Evolutionary conservation across 1,284 basidiomycete species (phyloP), one percentile per base, ranked within the genome.

Genomic region (Wallemia ichthyophaga): DNA sequence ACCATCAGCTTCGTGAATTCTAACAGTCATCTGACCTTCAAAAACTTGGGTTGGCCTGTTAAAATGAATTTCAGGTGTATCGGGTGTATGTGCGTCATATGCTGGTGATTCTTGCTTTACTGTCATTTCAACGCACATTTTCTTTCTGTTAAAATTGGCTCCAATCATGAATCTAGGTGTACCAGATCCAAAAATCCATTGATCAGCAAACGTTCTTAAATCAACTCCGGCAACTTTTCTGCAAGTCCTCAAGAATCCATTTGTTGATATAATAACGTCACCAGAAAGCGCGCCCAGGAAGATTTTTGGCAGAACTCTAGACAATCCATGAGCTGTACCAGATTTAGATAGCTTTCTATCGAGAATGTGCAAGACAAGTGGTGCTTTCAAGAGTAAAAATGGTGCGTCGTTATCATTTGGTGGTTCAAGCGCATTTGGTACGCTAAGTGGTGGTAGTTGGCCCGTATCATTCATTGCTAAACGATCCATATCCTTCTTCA

Each of bases 141-240:
- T 92, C 74, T 98, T 98, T 64, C 89, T 76, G 69, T 96, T 95
- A 72, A 98, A 98, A 54, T 81, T 82, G 1, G 92, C 88, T 37
- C 80, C 78, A 68, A 96, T 84, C 1, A 78, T 78, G 68, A 98
- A 91, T 11, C 82, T 78, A 0, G 94, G 94, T 67, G 89, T 95
- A 2, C 94, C 94, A 67, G 86, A 92, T 15, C 89, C 89, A 67
- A 91, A 94, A 63, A 99, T 87, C 94, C 94, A 98, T 69, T 98
- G 92, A 67, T 96, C 88, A 25, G 86, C 83, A 68, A 98, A 99
- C 25, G 78, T 77, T 60, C 84, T 77, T 32, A 88, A 76, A 67
- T 96, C 92, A 21, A 88, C 80, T 13, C 85, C 83, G 65, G 86
- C 89, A 57, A 94, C 83, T 69, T 94, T 98, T 63, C 89, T 76